A percentile compares a stretch with the other conserved stretches of the same genome.
Conservation (phyloP, 805 yeast species). For the Saccharomycopsis javanensis region DNA sequence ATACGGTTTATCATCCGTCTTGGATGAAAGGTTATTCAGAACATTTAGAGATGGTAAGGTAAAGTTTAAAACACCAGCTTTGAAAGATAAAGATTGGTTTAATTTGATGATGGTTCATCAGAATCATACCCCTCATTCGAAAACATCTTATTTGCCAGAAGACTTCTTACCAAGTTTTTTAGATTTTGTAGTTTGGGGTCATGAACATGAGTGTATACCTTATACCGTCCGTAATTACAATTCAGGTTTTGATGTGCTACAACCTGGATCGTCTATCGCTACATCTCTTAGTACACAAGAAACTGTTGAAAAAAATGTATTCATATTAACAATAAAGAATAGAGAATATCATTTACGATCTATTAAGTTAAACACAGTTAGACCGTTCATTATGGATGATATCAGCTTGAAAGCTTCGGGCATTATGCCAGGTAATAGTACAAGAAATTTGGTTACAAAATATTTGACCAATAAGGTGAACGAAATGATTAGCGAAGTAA, state of each 20-base stretch:
- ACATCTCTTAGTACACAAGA: slow-evolving; percentile 86
- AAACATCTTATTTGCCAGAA: slow-evolving; percentile 79
- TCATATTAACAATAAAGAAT: slow-evolving; percentile 56
- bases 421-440: slow-evolving; percentile 50
- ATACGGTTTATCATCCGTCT: slow-evolving; percentile 79
- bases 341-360: slow-evolving; percentile 47
- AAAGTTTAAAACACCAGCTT: slow-evolving; percentile 62
- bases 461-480: slow-evolving; percentile 61
- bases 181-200: slow-evolving; percentile 91
- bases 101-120: slow-evolving; percentile 84
- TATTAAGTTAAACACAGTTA: slow-evolving; percentile 54
- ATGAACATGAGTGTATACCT: slow-evolving; percentile 90
- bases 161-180: slow-evolving; percentile 70
- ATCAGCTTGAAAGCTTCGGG: slow-evolving; percentile 45
- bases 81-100: slow-evolving; percentile 61
- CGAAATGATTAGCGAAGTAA: slow-evolving; percentile 50
- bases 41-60: slow-evolving; percentile 76
- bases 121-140: slow-evolving; percentile 74
- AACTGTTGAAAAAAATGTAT: slow-evolving; percentile 62
- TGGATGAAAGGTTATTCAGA: slow-evolving; percentile 81
- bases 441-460: slow-evolving; percentile 48
- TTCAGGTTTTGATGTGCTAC: slow-evolving; percentile 67
- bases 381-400: slow-evolving; percentile 75
- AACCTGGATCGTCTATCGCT: slow-evolving; percentile 91
- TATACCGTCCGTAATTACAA: slow-evolving; percentile 44